Evolutionary conservation across 2,329 filamentous ascomycete genomes (phyloP).

Genomic region (Botrytis elliptica): DNA sequence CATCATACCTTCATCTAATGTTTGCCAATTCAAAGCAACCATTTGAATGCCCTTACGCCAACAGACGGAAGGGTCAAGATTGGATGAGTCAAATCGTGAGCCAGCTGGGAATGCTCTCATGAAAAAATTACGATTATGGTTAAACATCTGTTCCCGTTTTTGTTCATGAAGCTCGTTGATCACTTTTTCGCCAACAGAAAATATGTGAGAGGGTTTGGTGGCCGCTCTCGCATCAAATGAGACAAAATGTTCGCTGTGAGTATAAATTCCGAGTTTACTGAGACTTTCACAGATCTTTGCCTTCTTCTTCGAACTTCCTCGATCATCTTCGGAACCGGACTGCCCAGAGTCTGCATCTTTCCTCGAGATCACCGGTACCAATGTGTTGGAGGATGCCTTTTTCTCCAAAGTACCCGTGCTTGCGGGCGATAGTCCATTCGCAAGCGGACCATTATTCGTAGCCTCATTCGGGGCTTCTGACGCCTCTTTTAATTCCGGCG

Average conservation of each 20-base stretch:
- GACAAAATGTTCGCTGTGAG: slow-evolving; percentile 78
- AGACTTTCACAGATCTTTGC: slow-evolving; percentile 67
- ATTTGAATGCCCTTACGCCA: slow-evolving; percentile 90
- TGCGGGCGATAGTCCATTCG: slow-evolving; percentile 12
- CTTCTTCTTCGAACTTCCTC: slow-evolving; percentile 36
- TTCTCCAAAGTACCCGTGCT: slow-evolving; percentile 4
- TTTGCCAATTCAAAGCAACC: slow-evolving; percentile 92
- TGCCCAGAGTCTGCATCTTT: slow-evolving; percentile 32
- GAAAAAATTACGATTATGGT: slow-evolving; percentile 77
- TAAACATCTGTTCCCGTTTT: slow-evolving; percentile 61
- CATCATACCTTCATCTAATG: slow-evolving; percentile 91
- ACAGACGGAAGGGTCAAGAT: slow-evolving; percentile 79
- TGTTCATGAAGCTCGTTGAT: slow-evolving; percentile 62
- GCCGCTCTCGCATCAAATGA: slow-evolving; percentile 64
- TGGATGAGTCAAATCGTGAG: slow-evolving; percentile 77
- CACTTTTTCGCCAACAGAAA: slow-evolving; percentile 62
- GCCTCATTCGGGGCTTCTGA: neutral
- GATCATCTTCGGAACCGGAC: slow-evolving; percentile 39
- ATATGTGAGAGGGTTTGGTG: slow-evolving; percentile 63
- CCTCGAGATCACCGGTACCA: slow-evolving; percentile 27
- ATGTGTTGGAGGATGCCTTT: slow-evolving; percentile 22
- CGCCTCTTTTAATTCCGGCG: slow-evolving; percentile 14
- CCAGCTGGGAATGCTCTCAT: slow-evolving; percentile 90
- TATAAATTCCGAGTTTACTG: slow-evolving; percentile 78
- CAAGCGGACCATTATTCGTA: neutral